A percentile compares a stretch with the other conserved stretches of the same genome.
Evolutionary conservation across 75 land plant genomes (phyloP).

Genomic region (Larix kaempferi): DNA sequence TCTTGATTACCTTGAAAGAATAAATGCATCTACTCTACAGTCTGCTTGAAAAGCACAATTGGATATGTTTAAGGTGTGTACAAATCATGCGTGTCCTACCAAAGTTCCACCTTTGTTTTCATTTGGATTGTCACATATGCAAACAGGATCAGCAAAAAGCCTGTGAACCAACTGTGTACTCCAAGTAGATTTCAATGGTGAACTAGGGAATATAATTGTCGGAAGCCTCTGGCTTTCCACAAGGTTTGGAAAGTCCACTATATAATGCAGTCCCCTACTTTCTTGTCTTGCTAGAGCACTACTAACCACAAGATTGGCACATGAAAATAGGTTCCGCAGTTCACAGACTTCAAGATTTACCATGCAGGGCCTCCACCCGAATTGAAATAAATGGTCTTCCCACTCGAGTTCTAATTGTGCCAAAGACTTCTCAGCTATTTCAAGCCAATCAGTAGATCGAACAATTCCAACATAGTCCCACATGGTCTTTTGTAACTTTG

Average conservation of each 20-base stretch:
- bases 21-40: not conserved
- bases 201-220: constrained; percentile 74
- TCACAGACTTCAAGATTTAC: constrained; percentile 89
- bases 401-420: constrained; percentile 68
- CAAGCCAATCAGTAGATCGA: constrained; percentile 73
- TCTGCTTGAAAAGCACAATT: not conserved
- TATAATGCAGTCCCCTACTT: constrained; percentile 94
- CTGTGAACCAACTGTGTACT: constrained; percentile 69
- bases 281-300: constrained; percentile 93
- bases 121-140: constrained; percentile 6
- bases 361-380: constrained; percentile 89
- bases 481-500: constrained; percentile 79
- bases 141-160: constrained; percentile 13
- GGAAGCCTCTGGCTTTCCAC: constrained; percentile 96
- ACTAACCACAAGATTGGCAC: constrained; percentile 83
- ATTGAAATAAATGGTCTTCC: constrained; percentile 70
- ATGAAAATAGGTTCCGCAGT: constrained; percentile 91
- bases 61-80: not conserved
- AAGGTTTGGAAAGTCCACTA: constrained; percentile 73
- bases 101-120: not conserved
- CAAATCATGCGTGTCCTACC: not conserved
- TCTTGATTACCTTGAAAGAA: not conserved
- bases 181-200: constrained; percentile 56
- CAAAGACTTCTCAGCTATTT: constrained; percentile 67
- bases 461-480: constrained; percentile 97